Conservation (phyloP, 2,329 filamentous ascomycete species). For the Fusarium papillatum region DNA sequence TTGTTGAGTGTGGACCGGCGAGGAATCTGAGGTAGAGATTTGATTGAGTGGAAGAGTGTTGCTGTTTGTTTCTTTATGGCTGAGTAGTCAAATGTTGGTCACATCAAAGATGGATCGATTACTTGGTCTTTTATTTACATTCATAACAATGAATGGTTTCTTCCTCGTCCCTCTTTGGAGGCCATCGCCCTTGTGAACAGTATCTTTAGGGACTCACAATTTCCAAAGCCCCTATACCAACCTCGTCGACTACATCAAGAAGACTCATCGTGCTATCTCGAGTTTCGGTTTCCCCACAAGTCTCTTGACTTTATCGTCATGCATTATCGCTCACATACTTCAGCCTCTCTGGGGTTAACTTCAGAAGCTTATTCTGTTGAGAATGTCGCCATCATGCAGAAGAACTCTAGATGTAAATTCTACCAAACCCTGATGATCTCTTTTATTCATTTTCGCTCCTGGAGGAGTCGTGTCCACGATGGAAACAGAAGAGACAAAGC, state of each 20-base stretch:
- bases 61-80: background rate
- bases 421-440: background rate
- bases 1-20: conserved; percentile 63
- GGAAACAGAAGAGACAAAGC: background rate
- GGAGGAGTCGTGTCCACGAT: background rate
- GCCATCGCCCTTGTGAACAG: background rate
- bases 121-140: background rate
- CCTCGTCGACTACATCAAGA: background rate
- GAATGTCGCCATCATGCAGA: background rate
- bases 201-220: too few relatives aligned
- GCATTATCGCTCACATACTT: background rate
- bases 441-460: background rate
- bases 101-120: background rate
- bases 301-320: background rate
- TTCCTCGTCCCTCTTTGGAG: background rate
- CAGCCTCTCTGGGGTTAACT: background rate
- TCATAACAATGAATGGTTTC: background rate
- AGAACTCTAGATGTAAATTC: background rate
- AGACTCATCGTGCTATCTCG: background rate
- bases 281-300: background rate
- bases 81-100: background rate
- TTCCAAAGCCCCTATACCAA: background rate
- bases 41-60: background rate
- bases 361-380: background rate
- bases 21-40: conserved; percentile 19